Evolutionary conservation across 495 filamentous ascomycete genomes (phyloP), one percentile per base, ranked within the genome.

Genomic region (Schizothecium vesticola): DNA sequence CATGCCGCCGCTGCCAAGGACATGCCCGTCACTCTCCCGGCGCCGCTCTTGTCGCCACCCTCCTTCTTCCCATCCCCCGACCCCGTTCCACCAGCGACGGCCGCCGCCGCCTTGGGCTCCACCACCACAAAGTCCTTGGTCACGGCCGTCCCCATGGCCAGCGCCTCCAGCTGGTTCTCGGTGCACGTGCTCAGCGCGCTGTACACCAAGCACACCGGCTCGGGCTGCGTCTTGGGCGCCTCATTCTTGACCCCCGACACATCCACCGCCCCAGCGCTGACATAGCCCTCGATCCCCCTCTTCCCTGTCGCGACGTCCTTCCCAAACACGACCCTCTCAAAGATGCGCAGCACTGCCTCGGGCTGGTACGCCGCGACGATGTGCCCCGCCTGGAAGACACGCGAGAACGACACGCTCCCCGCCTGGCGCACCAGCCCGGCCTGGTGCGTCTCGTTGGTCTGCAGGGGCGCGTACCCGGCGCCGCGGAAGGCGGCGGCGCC

Each of bases 281-380:
- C 51, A 33, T 71, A 74, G 3, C 67, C 64, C 4, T 66, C 59
- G 2, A 29, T 25, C 1, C 26, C 33, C 6, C 73, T 59, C 23
- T 63, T 72, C 24, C 88, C 88, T 9, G 82, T 87, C 5, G 87
- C 86, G 31, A 90, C 78, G 64, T 89, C 87, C 43, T 71, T 75
- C 16, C 82, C 78, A 16, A 72, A 74, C 65, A 88, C 80, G 4
- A 77, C 78, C n/a, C 88, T 79, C 12, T 66, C 36, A 64, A 73
- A 73, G 26, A 74, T 72, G 26, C 60, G 51, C 26, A 69, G 69
- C 4, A 64, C 57, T 2, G 72, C 71, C 59, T 76, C 75, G 1
- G 89, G 88, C 70, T 90, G 87, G 66, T 90, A 90, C 63, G 85
- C 86, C 1, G 89, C 88, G 0, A 88, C 86, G 68, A 84, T 78